Evolutionary conservation across 1,139 yeast genomes (phyloP), one percentile per base, ranked within the genome.

Genomic region (Fermentozyma sake): DNA sequence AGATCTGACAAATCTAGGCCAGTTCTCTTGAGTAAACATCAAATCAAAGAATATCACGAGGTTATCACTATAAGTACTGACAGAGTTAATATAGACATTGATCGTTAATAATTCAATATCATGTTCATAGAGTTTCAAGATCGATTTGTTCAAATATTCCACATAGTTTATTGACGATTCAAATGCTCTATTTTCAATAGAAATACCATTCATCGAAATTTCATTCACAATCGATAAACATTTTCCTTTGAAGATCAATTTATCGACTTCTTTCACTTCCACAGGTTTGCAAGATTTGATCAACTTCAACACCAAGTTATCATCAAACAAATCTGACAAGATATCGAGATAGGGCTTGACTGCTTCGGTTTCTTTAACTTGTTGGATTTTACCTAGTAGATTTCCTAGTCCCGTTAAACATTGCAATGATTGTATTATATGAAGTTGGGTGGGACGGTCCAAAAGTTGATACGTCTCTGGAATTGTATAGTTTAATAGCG

Each of bases 161-260:
- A 42, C 35, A 32, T 58, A 61, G 4, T 44, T 26, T 7, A 44
- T 47, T 8, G 54, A 33, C 6, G 52, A 39, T 8, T 20, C 23
- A 26, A 57, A 51, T 42, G 4, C 30, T 18, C 5, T 18, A 15
- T 4, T 35, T 27, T 9, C 39, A 19, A 4, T 41, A 38, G 5
- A 43, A 19, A 4, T 32, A 26, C 6, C 24, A 22, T 12, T 28
- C 30, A 16, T 32, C 16, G 13, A 30, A 1, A 38, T 38, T 33
- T 64, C 68, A 23, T 50, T 52, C 6, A 51, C 41, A 4, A 48
- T 29, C 1, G 60, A 31, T 26, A 52, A 55, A 4, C 44, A 31
- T 26, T 42, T 49, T 0, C 72, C 72, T 28, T 50, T 59, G 37
- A 58, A 65, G 5, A 67, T 11, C 6, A 65, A 39, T 30, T 58